Percentiles rank a stretch among this genome's conserved stretches.
Evolutionary conservation across 495 filamentous ascomycete genomes (phyloP).

Genomic region (Jackrogersella multiformis): DNA sequence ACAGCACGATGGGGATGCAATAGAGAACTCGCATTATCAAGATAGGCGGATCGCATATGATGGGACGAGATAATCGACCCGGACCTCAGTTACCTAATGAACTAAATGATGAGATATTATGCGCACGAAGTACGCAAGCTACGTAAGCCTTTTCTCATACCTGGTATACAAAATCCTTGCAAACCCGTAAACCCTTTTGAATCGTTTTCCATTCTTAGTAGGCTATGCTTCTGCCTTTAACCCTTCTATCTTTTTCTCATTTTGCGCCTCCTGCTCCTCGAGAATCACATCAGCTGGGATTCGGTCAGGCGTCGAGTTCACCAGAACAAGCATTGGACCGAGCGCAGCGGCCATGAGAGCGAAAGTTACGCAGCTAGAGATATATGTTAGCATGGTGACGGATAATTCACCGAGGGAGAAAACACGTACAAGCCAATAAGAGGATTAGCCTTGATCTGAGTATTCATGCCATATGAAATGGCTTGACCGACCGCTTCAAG

Average conservation of each 20-base stretch:
- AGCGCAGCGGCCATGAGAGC: constrained; percentile 32
- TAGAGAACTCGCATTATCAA: not conserved
- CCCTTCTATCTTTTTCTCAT: constrained; percentile 28
- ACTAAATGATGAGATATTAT: not conserved
- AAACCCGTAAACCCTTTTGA: not conserved
- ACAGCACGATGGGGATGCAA: not conserved
- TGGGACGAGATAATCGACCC: constrained; percentile 1
- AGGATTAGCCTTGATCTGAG: constrained; percentile 25
- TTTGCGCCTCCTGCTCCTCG: constrained; percentile 20
- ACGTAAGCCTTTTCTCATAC: not conserved
- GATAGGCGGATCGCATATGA: constrained; percentile 2
- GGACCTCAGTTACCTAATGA: not conserved
- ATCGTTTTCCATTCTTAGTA: constrained; percentile 35
- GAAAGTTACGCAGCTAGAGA: constrained; percentile 34
- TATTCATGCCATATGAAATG: constrained; percentile 39
- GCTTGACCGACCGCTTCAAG: constrained; percentile 37
- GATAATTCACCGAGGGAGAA: not conserved
- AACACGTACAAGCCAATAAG: constrained; percentile 35
- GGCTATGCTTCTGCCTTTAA: constrained; percentile 27
- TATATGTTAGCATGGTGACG: constrained; percentile 3
- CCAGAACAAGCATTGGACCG: constrained; percentile 28
- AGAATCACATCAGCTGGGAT: constrained; percentile 37
- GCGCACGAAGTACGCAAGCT: not conserved
- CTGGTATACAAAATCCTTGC: not conserved
- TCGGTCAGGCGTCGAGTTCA: constrained; percentile 36